These are phyloP conservation scores for Alternaria solani DNA, from an alignment of 2,329 filamentous ascomycete genomes.

Conservation along the genomic window DNA sequence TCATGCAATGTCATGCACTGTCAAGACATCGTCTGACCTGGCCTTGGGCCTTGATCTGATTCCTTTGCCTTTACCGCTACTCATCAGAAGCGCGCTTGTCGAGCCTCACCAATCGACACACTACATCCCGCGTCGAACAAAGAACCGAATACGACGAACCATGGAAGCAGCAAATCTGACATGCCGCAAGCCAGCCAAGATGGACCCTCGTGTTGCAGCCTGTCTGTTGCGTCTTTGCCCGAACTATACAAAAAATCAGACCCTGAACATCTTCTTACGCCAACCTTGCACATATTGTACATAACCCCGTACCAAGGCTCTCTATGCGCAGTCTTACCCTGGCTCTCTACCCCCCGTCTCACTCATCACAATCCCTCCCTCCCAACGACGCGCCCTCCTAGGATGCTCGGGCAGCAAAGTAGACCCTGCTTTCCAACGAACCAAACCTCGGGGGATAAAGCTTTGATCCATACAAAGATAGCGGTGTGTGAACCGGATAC, in stretches of 20 bases:
- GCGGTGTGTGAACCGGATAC: constrained; percentile 4
- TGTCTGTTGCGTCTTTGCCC: not conserved
- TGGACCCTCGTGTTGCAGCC: not conserved
- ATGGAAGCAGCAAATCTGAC: not conserved
- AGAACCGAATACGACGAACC: not conserved
- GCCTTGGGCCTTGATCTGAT: not conserved
- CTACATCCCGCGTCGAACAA: not conserved
- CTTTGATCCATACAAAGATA: constrained; percentile 4
- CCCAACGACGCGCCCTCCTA: not conserved
- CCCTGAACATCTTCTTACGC: not conserved
- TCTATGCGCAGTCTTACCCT: not conserved
- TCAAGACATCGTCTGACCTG: constrained; percentile 5
- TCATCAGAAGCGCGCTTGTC: not conserved
- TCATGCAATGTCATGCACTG: constrained; percentile 1
- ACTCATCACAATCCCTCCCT: not conserved
- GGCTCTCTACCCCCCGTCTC: not conserved
- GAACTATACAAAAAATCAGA: not conserved
- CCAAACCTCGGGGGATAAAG: not conserved
- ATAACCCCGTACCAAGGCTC: not conserved
- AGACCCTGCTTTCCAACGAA: not conserved
- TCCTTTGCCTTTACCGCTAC: not conserved
- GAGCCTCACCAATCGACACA: not conserved
- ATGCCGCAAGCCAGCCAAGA: constrained; percentile 1
- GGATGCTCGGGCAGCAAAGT: not conserved
- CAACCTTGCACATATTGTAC: not conserved